Percentiles rank a stretch among this genome's conserved stretches.
These are phyloP conservation scores for Globisporangium recalcitrans DNA, from an alignment of 352 stramenopile species.

Conservation along the genomic window DNA sequence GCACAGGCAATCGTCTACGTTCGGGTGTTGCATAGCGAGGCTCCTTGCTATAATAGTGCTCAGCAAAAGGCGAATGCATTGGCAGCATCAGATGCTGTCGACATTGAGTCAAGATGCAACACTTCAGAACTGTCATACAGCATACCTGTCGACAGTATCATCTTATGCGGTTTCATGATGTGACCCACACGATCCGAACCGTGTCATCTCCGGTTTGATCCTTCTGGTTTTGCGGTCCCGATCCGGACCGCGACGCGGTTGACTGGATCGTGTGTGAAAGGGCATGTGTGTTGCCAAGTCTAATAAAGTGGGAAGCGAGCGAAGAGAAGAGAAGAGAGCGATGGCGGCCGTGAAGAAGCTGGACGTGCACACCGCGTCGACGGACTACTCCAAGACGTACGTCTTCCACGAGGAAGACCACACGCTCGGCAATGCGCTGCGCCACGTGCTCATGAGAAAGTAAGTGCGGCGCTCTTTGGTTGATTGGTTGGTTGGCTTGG, in stretches of 20 bases:
- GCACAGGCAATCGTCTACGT: too few relatives aligned
- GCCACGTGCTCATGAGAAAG: conserved; percentile 91
- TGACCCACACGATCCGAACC: conserved; percentile 1
- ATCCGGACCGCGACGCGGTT: conserved; percentile 3
- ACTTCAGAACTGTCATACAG: too few relatives aligned
- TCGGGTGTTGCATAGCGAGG: too few relatives aligned
- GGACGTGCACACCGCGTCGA: conserved; percentile 73
- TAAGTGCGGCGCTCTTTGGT: conserved; percentile 25
- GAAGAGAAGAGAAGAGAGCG: background rate
- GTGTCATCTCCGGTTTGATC: background rate
- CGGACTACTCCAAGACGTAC: conserved; percentile 84
- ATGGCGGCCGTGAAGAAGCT: conserved; percentile 61
- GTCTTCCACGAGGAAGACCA: conserved; percentile 88
- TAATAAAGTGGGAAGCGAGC: background rate
- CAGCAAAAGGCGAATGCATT: too few relatives aligned
- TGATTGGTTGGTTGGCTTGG: background rate
- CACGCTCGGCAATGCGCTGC: conserved; percentile 88
- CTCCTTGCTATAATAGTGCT: background rate
- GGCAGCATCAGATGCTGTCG: too few relatives aligned
- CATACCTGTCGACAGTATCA: background rate
- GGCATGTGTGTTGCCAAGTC: background rate
- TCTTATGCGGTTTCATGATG: background rate
- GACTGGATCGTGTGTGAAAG: conserved; percentile 12
- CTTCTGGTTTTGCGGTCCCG: background rate
- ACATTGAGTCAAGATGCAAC: too few relatives aligned